phyloP scores from a whole-genome alignment of 1,139 yeast genomes.

The Taphrina populina region DNA sequence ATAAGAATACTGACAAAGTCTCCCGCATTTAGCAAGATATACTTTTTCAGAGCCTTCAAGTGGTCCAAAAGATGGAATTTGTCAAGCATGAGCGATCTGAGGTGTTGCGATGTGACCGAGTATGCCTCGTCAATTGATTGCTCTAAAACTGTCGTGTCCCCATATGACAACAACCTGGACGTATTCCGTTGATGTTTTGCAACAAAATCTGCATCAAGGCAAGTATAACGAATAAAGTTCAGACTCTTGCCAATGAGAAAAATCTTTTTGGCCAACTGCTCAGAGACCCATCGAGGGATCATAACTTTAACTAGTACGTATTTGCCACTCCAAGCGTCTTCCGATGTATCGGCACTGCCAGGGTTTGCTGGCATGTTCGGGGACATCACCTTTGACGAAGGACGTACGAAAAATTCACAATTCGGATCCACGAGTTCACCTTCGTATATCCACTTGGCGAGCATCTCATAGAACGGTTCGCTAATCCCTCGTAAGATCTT shows the following conservation, averaged over 20 bases:
- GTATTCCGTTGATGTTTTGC: constrained; percentile 48
- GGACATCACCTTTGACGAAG: constrained; percentile 33
- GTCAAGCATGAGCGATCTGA: constrained; percentile 55
- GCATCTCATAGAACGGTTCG: constrained; percentile 61
- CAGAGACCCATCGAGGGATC: constrained; percentile 61
- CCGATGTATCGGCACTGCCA: constrained; percentile 13
- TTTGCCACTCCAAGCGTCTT: constrained; percentile 43
- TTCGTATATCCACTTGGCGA: constrained; percentile 65
- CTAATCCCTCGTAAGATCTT: constrained; percentile 54
- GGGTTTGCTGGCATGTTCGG: constrained; percentile 35
- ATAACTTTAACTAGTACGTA: constrained; percentile 46
- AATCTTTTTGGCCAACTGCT: constrained; percentile 54
- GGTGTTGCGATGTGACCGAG: constrained; percentile 56
- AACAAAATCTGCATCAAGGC: constrained; percentile 64
- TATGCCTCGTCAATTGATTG: constrained; percentile 56
- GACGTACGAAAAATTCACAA: constrained; percentile 68
- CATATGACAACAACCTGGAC: constrained; percentile 36
- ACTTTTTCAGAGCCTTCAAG: constrained; percentile 60
- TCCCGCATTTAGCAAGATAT: constrained; percentile 68
- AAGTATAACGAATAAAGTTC: constrained; percentile 63
- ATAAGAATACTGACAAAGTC: constrained; percentile 73
- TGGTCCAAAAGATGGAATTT: constrained; percentile 58
- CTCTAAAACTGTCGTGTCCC: constrained; percentile 47
- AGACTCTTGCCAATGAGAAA: constrained; percentile 77
- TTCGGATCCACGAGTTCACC: constrained; percentile 61